Percentiles rank a stretch among this genome's conserved stretches.
Evolutionary conservation across 176 grass and related monocot genomes (phyloP).

Genomic region (Phoenix roebelenii): DNA sequence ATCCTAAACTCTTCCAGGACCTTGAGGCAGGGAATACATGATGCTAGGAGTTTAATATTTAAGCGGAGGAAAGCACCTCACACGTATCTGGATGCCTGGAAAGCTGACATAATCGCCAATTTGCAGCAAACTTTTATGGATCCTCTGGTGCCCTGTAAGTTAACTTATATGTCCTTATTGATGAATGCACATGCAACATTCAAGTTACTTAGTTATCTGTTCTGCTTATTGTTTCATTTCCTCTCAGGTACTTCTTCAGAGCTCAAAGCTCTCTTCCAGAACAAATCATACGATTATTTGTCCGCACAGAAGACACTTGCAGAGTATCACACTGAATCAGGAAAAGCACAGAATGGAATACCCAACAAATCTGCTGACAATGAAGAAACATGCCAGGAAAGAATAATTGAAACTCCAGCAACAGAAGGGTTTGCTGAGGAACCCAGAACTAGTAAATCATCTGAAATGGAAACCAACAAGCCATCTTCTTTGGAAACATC

Average conservation of each 20-base stretch:
- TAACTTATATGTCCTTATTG: conserved; percentile 13
- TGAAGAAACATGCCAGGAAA: conserved; percentile 7
- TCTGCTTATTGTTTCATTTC: conserved; percentile 15
- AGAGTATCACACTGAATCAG: conserved; percentile 3
- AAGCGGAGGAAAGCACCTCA: conserved; percentile 48
- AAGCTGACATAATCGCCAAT: conserved; percentile 30
- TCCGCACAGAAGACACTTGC: neutral
- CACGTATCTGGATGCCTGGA: conserved; percentile 59
- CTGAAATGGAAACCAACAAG: conserved; percentile 23
- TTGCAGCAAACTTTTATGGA: conserved; percentile 41
- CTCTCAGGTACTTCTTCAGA: conserved; percentile 28
- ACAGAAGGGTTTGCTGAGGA: conserved; percentile 2
- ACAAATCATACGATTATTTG: conserved; percentile 1
- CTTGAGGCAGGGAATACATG: conserved; percentile 35
- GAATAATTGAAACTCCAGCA: conserved; percentile 4
- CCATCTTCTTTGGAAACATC: conserved; percentile 6
- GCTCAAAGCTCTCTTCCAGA: conserved; percentile 13
- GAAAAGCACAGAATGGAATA: neutral
- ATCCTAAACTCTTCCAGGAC: conserved; percentile 21
- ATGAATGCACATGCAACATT: neutral
- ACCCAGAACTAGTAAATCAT: conserved; percentile 1
- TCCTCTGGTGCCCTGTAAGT: conserved; percentile 52
- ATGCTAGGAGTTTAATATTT: conserved; percentile 40
- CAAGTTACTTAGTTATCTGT: neutral
- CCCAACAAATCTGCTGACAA: conserved; percentile 18